A percentile compares a stretch with the other conserved stretches of the same genome.
Conservation (phyloP, 2,329 filamentous ascomycete species). For the Beauveria medogensis region DNA sequence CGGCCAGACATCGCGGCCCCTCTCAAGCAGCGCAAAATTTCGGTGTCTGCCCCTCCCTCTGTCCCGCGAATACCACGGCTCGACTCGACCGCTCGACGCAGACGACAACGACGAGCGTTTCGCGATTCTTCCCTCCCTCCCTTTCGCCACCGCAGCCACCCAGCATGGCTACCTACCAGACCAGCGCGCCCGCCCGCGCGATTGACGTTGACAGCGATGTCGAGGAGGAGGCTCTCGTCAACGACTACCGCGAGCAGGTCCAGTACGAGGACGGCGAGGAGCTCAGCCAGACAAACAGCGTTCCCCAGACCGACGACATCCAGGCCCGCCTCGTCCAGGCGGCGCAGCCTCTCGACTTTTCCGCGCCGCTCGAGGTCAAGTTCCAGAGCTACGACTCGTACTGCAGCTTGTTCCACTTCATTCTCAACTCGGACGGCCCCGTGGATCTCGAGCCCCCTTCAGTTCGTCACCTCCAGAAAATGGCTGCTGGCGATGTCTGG, state of each 20-base stretch:
- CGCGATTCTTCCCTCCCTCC: not conserved
- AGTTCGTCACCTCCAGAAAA: constrained; percentile 47
- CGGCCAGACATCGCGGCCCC: constrained; percentile 19
- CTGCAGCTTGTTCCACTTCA: constrained; percentile 98
- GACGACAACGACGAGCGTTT: constrained; percentile 20
- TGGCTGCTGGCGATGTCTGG: not conserved
- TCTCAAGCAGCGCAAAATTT: constrained; percentile 28
- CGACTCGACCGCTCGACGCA: constrained; percentile 14
- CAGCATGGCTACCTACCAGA: constrained; percentile 54
- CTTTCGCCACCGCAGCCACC: constrained; percentile 12
- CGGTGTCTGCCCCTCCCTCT: constrained; percentile 23
- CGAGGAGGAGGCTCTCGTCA: constrained; percentile 91
- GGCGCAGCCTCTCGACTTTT: constrained; percentile 91
- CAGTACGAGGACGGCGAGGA: constrained; percentile 84
- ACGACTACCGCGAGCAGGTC: constrained; percentile 93
- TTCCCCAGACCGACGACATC: constrained; percentile 78
- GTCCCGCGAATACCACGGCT: not conserved
- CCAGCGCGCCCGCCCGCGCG: constrained; percentile 51
- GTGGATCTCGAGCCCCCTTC: constrained; percentile 95
- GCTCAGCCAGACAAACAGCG: constrained; percentile 65
- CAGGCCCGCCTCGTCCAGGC: constrained; percentile 86
- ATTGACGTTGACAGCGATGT: constrained; percentile 81
- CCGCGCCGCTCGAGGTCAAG: constrained; percentile 90
- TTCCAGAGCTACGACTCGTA: constrained; percentile 99
- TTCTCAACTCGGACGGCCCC: constrained; percentile 97